phyloP scores from a whole-genome alignment of 2,329 filamentous ascomycete genomes.

The Orbilia ellipsospora region DNA sequence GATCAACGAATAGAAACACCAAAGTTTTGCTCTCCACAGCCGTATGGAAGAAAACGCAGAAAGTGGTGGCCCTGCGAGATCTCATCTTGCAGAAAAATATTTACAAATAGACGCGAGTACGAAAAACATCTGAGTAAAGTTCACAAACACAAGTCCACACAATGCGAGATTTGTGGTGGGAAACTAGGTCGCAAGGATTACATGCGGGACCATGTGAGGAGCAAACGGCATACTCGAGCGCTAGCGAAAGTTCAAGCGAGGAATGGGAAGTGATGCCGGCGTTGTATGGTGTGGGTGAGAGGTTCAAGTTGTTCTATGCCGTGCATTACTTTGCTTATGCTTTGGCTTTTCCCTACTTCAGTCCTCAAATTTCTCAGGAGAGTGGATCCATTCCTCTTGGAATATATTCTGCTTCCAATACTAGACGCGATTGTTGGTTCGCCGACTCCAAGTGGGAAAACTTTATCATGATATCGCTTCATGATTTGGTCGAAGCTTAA shows the following conservation, averaged over 20 bases:
- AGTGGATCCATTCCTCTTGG: no score
- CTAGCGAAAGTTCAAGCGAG: background rate
- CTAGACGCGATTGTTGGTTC: no score
- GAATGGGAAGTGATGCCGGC: background rate
- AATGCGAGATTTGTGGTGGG: constrained; percentile 20
- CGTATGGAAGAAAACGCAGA: background rate
- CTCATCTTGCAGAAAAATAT: background rate
- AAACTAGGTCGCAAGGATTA: constrained; percentile 41
- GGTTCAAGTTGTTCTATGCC: background rate
- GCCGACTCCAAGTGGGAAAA: no score
- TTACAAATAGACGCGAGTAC: constrained; percentile 35
- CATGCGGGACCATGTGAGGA: constrained; percentile 36
- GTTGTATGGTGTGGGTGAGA: background rate
- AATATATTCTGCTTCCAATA: no score
- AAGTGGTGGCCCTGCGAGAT: constrained; percentile 27
- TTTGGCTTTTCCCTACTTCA: background rate
- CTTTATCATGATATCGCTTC: no score
- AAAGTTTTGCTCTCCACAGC: no score
- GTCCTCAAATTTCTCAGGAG: background rate
- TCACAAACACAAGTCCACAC: constrained; percentile 28
- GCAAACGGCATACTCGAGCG: constrained; percentile 17
- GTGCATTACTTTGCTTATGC: background rate
- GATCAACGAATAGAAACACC: no score
- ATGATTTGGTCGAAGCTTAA: no score
- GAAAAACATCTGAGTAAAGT: constrained; percentile 40